Evolutionary conservation across 805 yeast genomes (phyloP).

Genomic region (Candida mattraensis): DNA sequence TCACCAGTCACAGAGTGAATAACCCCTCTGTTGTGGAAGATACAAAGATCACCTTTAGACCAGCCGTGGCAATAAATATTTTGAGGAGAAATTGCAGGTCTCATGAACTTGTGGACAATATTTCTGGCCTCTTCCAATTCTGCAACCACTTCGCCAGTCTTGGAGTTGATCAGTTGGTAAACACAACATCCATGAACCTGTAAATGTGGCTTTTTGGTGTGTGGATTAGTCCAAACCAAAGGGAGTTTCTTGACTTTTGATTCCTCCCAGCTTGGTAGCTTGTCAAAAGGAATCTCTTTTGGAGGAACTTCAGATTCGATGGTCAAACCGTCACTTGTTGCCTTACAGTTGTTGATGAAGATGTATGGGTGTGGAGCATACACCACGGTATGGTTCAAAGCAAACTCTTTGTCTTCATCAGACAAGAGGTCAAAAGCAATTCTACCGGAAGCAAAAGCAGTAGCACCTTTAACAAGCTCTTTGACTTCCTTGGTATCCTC

Average conservation of each 20-base stretch:
- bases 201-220: slow-evolving; percentile 76
- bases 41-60: slow-evolving; percentile 81
- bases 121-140: slow-evolving; percentile 74
- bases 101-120: slow-evolving; percentile 70
- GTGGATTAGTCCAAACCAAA: slow-evolving; percentile 90
- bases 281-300: slow-evolving; percentile 62
- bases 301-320: slow-evolving; percentile 70
- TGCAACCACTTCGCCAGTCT: slow-evolving; percentile 58
- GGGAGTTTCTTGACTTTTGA: slow-evolving; percentile 76
- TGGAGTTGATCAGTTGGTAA: slow-evolving; percentile 53
- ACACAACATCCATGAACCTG: slow-evolving; percentile 91
- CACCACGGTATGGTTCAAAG: slow-evolving; percentile 74
- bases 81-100: slow-evolving; percentile 79
- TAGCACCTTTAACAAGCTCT: slow-evolving; percentile 79
- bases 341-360: slow-evolving; percentile 74
- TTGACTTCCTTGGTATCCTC: slow-evolving; percentile 64
- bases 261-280: slow-evolving; percentile 83
- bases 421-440: slow-evolving; percentile 67
- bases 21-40: slow-evolving; percentile 85
- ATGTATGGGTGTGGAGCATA: slow-evolving; percentile 95
- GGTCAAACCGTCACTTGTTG: slow-evolving; percentile 83
- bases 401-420: slow-evolving; percentile 70
- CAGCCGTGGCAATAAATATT: slow-evolving; percentile 79
- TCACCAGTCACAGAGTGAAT: slow-evolving; percentile 94
- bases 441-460: slow-evolving; percentile 86